Evolutionary conservation across 2,329 filamentous ascomycete species (phyloP).

Genomic region (Calycina herbarum): DNA sequence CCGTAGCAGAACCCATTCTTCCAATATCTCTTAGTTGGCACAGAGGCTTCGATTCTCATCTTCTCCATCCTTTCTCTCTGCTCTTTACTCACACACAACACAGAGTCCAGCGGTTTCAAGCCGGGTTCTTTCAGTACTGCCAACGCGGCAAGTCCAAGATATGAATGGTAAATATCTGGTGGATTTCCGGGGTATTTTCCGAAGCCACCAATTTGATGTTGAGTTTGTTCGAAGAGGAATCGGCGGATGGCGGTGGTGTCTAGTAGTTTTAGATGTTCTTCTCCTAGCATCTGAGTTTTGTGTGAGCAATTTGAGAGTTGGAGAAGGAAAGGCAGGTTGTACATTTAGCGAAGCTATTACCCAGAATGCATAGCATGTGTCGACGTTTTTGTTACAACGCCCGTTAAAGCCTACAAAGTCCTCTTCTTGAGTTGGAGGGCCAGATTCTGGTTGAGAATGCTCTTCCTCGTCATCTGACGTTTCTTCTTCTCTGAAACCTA

Average conservation of each 20-base stretch:
- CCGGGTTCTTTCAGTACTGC: conserved; percentile 69
- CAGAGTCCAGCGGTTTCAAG: conserved; percentile 70
- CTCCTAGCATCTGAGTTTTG: conserved; percentile 62
- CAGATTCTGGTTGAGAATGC: conserved; percentile 18
- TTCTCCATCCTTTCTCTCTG: conserved; percentile 50
- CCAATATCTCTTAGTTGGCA: neutral
- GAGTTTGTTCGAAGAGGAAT: conserved; percentile 82
- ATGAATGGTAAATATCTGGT: conserved; percentile 85
- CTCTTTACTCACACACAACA: conserved; percentile 71
- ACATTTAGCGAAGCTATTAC: conserved; percentile 64
- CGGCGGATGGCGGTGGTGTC: conserved; percentile 61
- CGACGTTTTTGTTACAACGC: conserved; percentile 83
- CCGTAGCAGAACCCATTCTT: neutral
- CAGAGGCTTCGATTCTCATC: conserved; percentile 20
- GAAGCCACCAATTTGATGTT: conserved; percentile 83
- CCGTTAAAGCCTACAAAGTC: conserved; percentile 78
- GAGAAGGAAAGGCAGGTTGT: no score
- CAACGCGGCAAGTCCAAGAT: conserved; percentile 80
- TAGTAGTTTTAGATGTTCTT: conserved; percentile 52
- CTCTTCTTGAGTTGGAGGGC: conserved; percentile 27
- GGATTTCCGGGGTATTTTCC: conserved; percentile 67
- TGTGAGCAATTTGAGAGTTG: no score
- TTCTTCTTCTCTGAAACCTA: conserved; percentile 51
- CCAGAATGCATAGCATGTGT: conserved; percentile 98
- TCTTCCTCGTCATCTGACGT: conserved; percentile 20